These are phyloP conservation scores for Primulina huaijiensis DNA, from an alignment of 257 asterid species.

Conservation along the genomic window DNA sequence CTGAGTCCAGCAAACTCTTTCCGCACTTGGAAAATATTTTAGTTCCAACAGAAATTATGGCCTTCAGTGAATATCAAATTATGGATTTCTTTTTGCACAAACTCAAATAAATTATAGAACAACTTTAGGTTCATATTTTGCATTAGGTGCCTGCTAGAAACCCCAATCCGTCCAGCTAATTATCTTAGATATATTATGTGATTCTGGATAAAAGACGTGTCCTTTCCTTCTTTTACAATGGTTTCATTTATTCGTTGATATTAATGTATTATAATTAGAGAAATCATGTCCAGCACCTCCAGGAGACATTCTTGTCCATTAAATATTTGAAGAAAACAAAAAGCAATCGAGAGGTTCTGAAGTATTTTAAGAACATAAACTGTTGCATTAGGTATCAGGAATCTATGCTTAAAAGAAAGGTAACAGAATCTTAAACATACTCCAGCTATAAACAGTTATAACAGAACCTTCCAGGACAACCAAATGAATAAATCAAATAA, in stretches of 20 bases:
- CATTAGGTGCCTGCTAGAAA: not conserved
- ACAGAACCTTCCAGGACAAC: slow-evolving; percentile 9
- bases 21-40: too few species aligned
- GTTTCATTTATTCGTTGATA: not conserved
- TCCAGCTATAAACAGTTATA: slow-evolving; percentile 14
- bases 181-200: not conserved
- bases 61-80: not conserved
- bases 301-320: not conserved
- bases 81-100: not conserved
- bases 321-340: not conserved
- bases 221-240: not conserved
- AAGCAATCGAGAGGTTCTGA: not conserved
- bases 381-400: not conserved
- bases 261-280: not conserved
- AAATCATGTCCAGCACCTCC: slow-evolving; percentile 6
- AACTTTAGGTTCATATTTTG: not conserved
- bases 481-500: slow-evolving; percentile 14
- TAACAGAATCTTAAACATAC: slow-evolving; percentile 9
- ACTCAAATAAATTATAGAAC: not conserved
- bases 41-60: not conserved
- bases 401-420: not conserved
- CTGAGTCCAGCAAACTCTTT: too few species aligned
- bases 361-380: slow-evolving; percentile 2
- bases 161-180: slow-evolving; percentile 2
- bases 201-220: not conserved